phyloP scores from a whole-genome alignment of 1,139 yeast genomes.

The Geotrichum histeridarum region DNA sequence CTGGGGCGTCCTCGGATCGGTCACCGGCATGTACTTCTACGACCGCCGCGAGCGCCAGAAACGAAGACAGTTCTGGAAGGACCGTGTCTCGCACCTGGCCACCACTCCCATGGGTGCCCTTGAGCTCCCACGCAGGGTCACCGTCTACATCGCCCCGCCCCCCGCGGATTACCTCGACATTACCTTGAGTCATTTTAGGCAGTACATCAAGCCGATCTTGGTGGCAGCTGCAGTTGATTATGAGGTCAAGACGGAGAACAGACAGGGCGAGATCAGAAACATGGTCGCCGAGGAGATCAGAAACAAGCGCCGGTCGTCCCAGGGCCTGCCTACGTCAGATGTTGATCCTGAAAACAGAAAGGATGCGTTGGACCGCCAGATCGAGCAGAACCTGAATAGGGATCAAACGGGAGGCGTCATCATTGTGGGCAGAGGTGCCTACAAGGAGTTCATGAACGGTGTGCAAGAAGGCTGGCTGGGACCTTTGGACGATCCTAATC shows the following conservation, averaged over 20 bases:
- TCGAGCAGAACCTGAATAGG: slow-evolving; percentile 28
- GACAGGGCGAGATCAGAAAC: slow-evolving; percentile 85
- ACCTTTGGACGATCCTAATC: slow-evolving; percentile 65
- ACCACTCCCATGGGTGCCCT: slow-evolving; percentile 43
- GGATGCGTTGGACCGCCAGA: slow-evolving; percentile 33
- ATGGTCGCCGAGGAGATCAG: slow-evolving; percentile 81
- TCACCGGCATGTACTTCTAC: slow-evolving; percentile 70
- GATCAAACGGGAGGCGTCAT: slow-evolving; percentile 70
- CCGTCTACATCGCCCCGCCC: slow-evolving; percentile 88
- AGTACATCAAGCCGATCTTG: slow-evolving; percentile 79
- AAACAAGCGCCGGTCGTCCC: slow-evolving; percentile 49
- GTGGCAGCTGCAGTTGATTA: slow-evolving; percentile 85
- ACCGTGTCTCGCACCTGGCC: slow-evolving; percentile 51
- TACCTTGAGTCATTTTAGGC: slow-evolving; percentile 67
- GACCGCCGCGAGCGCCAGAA: slow-evolving; percentile 71
- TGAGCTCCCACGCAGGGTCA: slow-evolving; percentile 66
- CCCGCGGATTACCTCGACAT: slow-evolving; percentile 87
- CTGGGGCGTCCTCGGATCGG: slow-evolving; percentile 62
- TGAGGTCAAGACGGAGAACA: slow-evolving; percentile 60
- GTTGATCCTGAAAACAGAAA: slow-evolving; percentile 24
- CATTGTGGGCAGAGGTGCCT: slow-evolving; percentile 93
- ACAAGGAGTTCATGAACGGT: slow-evolving; percentile 85
- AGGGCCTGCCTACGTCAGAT: slow-evolving; percentile 29
- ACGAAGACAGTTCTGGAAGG: slow-evolving; percentile 63
- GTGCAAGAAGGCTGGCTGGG: slow-evolving; percentile 93